Conservation (phyloP, 2,329 filamentous ascomycete species). For the Trichoderma sp. region DNA sequence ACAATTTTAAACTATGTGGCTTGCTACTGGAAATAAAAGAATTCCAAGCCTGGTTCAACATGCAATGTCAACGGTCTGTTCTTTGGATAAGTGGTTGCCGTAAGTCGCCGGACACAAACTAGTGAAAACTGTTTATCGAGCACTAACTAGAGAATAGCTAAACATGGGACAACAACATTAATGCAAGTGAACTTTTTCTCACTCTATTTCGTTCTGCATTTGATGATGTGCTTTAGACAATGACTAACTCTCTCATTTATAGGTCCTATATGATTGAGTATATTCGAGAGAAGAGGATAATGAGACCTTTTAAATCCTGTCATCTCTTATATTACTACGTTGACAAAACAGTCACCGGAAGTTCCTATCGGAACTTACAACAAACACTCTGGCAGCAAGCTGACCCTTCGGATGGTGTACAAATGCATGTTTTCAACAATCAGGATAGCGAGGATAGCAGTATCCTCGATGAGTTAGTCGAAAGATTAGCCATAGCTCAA, state of each 20-base stretch:
- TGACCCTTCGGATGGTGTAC: too few relatives aligned
- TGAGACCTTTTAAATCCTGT: background rate
- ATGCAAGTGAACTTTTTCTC: background rate
- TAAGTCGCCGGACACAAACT: background rate
- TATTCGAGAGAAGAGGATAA: background rate
- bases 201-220: background rate
- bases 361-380: background rate
- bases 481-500: background rate
- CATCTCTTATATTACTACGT: background rate
- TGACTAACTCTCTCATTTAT: background rate
- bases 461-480: background rate
- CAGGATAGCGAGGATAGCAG: background rate
- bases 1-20: background rate
- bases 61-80: background rate
- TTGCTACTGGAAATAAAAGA: background rate
- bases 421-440: too few relatives aligned
- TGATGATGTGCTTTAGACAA: background rate
- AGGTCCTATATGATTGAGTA: background rate
- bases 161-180: background rate
- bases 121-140: background rate
- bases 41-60: background rate
- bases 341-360: too few relatives aligned
- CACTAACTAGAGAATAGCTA: background rate
- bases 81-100: background rate
- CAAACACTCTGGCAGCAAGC: background rate